Percentiles rank a stretch among this genome's conserved stretches.
phyloP scores from a whole-genome alignment of 192 early-diverging fungal species.

The Coemansia reversa region DNA sequence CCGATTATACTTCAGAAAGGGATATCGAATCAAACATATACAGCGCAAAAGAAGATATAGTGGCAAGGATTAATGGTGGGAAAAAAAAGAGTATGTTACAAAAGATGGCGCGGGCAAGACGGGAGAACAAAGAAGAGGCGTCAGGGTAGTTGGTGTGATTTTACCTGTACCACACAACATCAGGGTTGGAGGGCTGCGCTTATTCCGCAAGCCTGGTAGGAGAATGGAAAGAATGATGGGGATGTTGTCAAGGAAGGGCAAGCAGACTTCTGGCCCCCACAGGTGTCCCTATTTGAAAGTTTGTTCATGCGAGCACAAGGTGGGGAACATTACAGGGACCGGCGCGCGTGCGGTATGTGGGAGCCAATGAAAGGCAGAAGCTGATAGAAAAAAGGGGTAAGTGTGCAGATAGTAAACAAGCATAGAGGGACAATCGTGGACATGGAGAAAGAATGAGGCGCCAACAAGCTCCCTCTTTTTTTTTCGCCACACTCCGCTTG shows the following conservation, averaged over 20 bases:
- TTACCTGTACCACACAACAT: neutral
- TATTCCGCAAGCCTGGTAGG: neutral
- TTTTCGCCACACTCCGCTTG: neutral
- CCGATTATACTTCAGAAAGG: no score
- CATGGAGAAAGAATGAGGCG: neutral
- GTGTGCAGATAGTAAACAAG: conserved; percentile 4
- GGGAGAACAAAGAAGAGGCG: neutral
- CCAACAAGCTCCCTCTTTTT: neutral
- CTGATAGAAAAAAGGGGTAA: neutral
- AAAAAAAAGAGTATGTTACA: neutral
- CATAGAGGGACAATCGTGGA: conserved; percentile 1
- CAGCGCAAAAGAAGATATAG: no score
- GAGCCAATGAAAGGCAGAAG: neutral
- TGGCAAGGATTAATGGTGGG: no score
- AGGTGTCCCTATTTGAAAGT: neutral
- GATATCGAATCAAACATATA: no score
- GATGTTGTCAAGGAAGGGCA: neutral
- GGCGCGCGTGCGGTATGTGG: neutral
- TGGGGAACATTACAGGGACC: neutral
- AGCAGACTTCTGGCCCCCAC: no score
- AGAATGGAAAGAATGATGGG: conserved; percentile 17
- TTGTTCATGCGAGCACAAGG: conserved; percentile 5
- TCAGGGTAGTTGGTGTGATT: neutral
- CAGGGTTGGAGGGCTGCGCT: no score
- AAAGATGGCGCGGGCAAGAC: neutral